phyloP scores from a whole-genome alignment of 306 rosid genomes.

The Cucumis melo region DNA sequence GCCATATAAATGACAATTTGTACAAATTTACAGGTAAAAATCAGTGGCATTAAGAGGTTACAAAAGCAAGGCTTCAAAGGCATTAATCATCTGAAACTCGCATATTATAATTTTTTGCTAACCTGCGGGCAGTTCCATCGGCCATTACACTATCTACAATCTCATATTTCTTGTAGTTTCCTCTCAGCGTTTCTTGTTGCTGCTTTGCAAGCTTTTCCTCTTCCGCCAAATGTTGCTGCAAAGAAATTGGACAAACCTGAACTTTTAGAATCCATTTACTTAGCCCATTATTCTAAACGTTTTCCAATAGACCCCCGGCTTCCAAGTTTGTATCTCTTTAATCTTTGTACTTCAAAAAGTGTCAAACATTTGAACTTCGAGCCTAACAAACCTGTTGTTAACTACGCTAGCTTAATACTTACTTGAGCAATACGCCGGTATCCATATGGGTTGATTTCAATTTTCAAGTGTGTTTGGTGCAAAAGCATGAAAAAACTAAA shows the following conservation, averaged over 20 bases:
- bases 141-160: slow-evolving; percentile 28
- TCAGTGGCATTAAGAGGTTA: not conserved
- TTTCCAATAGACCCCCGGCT: not conserved
- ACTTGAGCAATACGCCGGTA: not conserved
- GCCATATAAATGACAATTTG: not conserved
- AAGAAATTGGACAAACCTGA: not conserved
- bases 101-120: slow-evolving; percentile 25
- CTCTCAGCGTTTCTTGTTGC: slow-evolving; percentile 37
- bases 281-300: not conserved
- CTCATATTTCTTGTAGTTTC: slow-evolving; percentile 41
- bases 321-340: not conserved
- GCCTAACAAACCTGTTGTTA: not conserved
- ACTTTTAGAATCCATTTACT: not conserved
- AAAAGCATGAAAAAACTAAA: not conserved
- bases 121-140: slow-evolving; percentile 46
- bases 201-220: slow-evolving; percentile 52
- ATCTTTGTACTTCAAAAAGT: not conserved
- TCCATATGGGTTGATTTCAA: not conserved
- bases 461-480: not conserved
- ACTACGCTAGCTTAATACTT: not conserved
- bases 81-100: not conserved
- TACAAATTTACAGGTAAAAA: not conserved
- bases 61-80: not conserved
- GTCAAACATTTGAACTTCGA: not conserved
- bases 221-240: slow-evolving; percentile 37